Evolutionary conservation across 2,329 filamentous ascomycete genomes (phyloP).

Genomic region (Cladosporium sp.): DNA sequence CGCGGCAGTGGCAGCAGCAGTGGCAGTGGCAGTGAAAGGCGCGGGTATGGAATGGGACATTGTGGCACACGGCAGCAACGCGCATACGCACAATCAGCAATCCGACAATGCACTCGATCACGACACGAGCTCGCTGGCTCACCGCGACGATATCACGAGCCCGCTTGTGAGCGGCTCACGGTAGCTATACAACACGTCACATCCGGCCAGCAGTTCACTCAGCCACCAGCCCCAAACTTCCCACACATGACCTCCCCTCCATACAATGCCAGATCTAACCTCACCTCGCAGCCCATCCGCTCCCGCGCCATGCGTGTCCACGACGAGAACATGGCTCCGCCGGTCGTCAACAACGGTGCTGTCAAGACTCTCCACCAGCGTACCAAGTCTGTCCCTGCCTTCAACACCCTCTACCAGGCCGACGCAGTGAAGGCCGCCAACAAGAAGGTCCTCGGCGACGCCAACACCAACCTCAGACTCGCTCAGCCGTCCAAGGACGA

Average conservation of each 20-base stretch:
- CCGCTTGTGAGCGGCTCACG: slow-evolving; percentile 5
- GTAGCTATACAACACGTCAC: slow-evolving; percentile 17
- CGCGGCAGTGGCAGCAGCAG: not conserved
- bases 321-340: slow-evolving; percentile 69
- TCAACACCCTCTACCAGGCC: slow-evolving; percentile 55
- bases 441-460: slow-evolving; percentile 59
- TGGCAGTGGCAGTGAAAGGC: slow-evolving; percentile 19
- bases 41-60: not conserved
- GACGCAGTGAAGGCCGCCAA: slow-evolving; percentile 61
- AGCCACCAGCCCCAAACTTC: not conserved
- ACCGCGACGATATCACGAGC: slow-evolving; percentile 3
- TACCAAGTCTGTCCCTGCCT: slow-evolving; percentile 74
- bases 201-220: slow-evolving; percentile 8
- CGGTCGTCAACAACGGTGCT: slow-evolving; percentile 43
- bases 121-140: slow-evolving; percentile 9
- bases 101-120: slow-evolving; percentile 27
- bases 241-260: slow-evolving; percentile 29
- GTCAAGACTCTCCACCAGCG: slow-evolving; percentile 70
- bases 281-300: slow-evolving; percentile 65
- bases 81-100: slow-evolving; percentile 23
- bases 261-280: slow-evolving; percentile 28
- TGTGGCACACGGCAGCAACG: slow-evolving; percentile 2
- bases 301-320: slow-evolving; percentile 62
- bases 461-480: slow-evolving; percentile 35
- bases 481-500: slow-evolving; percentile 57